Evolutionary conservation across 495 filamentous ascomycete species (phyloP), one percentile per base, ranked within the genome.

Genomic region (Hypoxylon rickii): DNA sequence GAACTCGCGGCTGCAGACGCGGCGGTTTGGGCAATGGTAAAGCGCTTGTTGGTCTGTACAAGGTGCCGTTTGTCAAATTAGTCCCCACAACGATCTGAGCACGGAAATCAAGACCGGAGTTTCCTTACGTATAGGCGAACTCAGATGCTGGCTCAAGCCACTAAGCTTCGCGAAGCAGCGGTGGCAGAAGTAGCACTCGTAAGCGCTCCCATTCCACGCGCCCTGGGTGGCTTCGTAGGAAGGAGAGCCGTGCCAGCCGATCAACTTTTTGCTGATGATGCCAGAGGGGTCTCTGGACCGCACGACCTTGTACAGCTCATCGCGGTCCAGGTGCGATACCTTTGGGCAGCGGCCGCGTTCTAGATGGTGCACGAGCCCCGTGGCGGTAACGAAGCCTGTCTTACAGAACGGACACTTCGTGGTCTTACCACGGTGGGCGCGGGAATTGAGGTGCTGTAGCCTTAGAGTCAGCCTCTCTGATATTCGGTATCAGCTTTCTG

Each of bases 1-100:
- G 59, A 83, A 84, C 15, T 81, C 59, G 47, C 72, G 74, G 2
- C 44, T 32, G 41, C 81, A 84, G 0, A 13, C 6, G 7, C 24
- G 26, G 21, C 49, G 29, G 34, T 79, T 79, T 0, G 78, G 79
- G 46, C 81, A 84, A 58, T 77, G 81, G 43, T 84, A 85, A 1
- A 80, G 60, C 17, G 71, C 66, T 51, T 77, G 70, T 62, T 76
- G 64, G 51, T 84, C 67, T 68, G 16, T 29, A n/a, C n/a, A n/a
- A n/a, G n/a, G n/a, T n/a, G n/a, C n/a, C n/a, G n/a, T n/a, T n/a
- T n/a, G 31, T 39, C 32, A 15, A n/a, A 5, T 20, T 32, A 38
- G 11, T 15, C n/a, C 21, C 13, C 16, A 19, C 4, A 38, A 12
- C 3, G 3, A 36, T 24, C 11, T 7, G 20, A 24, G 20, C 11